Base-by-base conservation (phyloP, 441 rosid genomes). In the Isatis lusitanica region DNA sequence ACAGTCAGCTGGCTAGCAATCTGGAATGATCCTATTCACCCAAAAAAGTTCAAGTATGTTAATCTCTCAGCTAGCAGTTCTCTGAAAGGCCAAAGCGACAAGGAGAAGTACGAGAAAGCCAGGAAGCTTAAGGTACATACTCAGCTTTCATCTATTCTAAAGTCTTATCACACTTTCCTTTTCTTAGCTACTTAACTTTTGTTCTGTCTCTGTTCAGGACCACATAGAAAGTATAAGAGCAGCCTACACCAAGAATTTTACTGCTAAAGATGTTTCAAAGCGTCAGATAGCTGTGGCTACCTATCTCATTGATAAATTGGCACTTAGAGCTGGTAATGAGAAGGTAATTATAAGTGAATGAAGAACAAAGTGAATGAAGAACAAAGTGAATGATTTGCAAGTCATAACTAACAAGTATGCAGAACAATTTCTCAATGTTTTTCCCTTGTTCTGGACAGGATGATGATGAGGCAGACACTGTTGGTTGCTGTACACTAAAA, bases 291-390 rank as follows among this genome's bases (percentile, higher is more conserved):
- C 97, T 38, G 97, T 90, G 73, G 98, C 98, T 16, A 93, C 96
- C 71, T 91, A 93, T 85, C 94, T 90, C 71, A 91, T 93, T 74
- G 97, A 93, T 80, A 88, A 86, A 77, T 79, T 92, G 74, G 98
- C 98, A 77, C 90, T 92, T 50, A 92, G 96, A 87, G 98, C 96
- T 28, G 97, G 98, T 50, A 93, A 91, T 75, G 98, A 93, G 85
- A 93, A 93, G 97, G 97, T 93, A 85, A n/a, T n/a, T n/a, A n/a
- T n/a, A n/a, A n/a, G n/a, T n/a, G n/a, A n/a, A 52, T 28, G 35
- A 31, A 31, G 6, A 31, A 31, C 35, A 31, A 15, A 7, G 33
- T 51, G 21, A 48, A 52, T 28, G 35, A 31, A 31, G 6, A 31
- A 31, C 35, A 31, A 15, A 7, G 33, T 51, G 21, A 48, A 48